phyloP scores from a whole-genome alignment of 2,329 filamentous ascomycete species.

The Colletotrichum tabaci region DNA sequence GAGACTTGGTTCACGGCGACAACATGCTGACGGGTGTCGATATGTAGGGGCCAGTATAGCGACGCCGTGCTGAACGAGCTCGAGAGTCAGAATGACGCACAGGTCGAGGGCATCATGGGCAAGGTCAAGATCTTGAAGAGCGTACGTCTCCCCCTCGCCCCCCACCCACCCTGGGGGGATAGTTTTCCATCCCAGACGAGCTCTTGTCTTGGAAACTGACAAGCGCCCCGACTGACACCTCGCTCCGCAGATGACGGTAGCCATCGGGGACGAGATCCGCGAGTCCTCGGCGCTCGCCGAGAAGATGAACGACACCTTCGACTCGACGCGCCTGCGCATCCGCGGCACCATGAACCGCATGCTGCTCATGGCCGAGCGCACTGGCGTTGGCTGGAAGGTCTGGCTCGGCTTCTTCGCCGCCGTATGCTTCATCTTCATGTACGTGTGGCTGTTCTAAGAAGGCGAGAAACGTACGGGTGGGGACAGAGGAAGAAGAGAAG shows the following conservation, averaged over 20 bases:
- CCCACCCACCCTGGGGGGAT: too few species aligned
- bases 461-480: not conserved
- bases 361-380: conserved; percentile 94
- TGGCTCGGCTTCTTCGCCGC: conserved; percentile 92
- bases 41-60: conserved; percentile 85
- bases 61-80: conserved; percentile 92
- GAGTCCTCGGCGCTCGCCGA: conserved; percentile 90
- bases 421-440: conserved; percentile 87
- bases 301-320: conserved; percentile 96
- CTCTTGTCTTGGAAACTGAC: not conserved
- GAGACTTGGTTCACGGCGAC: not conserved
- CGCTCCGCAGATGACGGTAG: conserved; percentile 80
- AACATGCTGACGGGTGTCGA: conserved; percentile 12
- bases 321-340: conserved; percentile 84
- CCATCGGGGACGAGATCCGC: conserved; percentile 96
- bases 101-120: conserved; percentile 90
- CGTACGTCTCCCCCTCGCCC: conserved; percentile 66
- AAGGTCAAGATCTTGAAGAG: conserved; percentile 93
- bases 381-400: conserved; percentile 95
- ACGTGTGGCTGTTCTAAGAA: conserved; percentile 89
- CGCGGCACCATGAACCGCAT: conserved; percentile 97
- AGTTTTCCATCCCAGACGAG: not conserved
- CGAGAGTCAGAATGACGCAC: conserved; percentile 93
- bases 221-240: not conserved
- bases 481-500: too few species aligned